phyloP scores from a whole-genome alignment of 495 filamentous ascomycete genomes.

The Cairneyella variabilis region DNA sequence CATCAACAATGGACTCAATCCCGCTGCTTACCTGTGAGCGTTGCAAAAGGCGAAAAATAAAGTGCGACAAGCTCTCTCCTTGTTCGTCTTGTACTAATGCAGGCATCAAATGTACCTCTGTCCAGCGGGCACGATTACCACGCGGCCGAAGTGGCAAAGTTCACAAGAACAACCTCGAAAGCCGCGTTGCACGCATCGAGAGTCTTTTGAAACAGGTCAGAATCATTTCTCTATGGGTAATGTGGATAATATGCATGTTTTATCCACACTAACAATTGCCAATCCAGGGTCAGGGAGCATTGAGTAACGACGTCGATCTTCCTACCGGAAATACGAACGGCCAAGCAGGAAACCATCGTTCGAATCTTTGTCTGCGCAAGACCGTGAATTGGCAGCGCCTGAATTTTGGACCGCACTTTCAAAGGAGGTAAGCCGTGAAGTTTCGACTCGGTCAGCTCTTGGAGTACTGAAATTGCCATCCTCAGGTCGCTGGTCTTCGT shows the following conservation, averaged over 20 bases:
- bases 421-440: background rate
- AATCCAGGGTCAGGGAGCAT: background rate
- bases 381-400: background rate
- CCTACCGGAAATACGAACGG: background rate
- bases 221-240: background rate
- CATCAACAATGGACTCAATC: background rate
- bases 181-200: background rate
- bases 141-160: background rate
- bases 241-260: background rate
- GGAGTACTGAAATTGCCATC: background rate
- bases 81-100: background rate
- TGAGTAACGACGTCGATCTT: background rate
- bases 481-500: background rate
- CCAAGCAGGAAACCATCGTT: too few relatives aligned
- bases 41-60: background rate
- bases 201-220: background rate
- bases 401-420: background rate
- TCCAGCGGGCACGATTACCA: background rate
- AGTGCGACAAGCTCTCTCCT: background rate
- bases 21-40: background rate
- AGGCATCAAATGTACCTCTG: background rate
- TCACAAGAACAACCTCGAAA: background rate
- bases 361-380: too few relatives aligned
- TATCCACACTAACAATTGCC: background rate
- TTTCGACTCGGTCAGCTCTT: too few relatives aligned